Conservation (phyloP, 208 protist species). For the Angomonas deanei region DNA sequence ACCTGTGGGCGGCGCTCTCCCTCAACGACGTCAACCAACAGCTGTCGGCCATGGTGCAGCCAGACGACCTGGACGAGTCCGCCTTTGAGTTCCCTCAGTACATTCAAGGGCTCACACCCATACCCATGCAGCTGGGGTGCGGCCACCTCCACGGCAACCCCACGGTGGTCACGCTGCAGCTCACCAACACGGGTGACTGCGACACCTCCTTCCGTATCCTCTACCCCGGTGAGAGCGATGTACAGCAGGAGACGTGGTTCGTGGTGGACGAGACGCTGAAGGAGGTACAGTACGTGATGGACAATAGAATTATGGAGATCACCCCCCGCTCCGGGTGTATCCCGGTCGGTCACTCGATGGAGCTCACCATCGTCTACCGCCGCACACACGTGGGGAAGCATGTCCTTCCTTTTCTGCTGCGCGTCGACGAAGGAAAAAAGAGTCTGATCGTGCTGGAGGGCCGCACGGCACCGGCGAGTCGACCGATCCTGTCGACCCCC, state of each 20-base stretch:
- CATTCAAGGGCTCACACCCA: slow-evolving; percentile 53
- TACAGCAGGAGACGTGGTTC: slow-evolving; percentile 80
- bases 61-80: slow-evolving; percentile 33
- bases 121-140: slow-evolving; percentile 78
- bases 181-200: slow-evolving; percentile 80
- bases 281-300: slow-evolving; percentile 68
- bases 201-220: slow-evolving; percentile 57
- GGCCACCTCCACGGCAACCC: slow-evolving; percentile 24
- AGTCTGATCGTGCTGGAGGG: slow-evolving; percentile 81
- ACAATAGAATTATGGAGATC: slow-evolving; percentile 59
- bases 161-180: slow-evolving; percentile 34
- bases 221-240: slow-evolving; percentile 84
- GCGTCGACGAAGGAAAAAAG: slow-evolving; percentile 61
- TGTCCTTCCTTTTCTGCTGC: slow-evolving; percentile 75
- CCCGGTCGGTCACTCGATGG: slow-evolving; percentile 36
- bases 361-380: slow-evolving; percentile 67
- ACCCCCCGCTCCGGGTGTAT: slow-evolving; percentile 54
- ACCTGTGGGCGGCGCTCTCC: slow-evolving; percentile 72
- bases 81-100: slow-evolving; percentile 76
- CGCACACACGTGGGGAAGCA: slow-evolving; percentile 59
- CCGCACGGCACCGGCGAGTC: slow-evolving; percentile 77
- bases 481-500: slow-evolving; percentile 15
- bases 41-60: slow-evolving; percentile 46
- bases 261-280: slow-evolving; percentile 66
- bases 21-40: slow-evolving; percentile 75